phyloP scores from a whole-genome alignment of 2,329 filamentous ascomycete species.

The Paraphaeosphaeria sporulosa region DNA sequence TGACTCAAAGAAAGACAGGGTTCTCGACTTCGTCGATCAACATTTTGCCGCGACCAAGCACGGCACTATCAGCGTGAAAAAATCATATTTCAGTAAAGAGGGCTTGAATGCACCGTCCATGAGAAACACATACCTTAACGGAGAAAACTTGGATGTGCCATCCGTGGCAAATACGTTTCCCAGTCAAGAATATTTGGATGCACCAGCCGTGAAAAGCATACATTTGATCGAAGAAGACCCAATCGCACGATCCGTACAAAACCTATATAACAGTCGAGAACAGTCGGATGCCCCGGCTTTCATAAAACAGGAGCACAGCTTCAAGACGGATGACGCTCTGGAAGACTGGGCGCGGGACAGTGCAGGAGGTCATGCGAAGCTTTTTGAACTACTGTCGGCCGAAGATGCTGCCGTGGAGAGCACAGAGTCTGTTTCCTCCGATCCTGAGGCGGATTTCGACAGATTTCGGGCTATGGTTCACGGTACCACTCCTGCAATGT shows the following conservation, averaged over 20 bases:
- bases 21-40: background rate
- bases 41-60: background rate
- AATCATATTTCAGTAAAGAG: background rate
- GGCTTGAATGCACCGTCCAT: background rate
- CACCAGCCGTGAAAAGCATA: no score
- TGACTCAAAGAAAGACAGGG: background rate
- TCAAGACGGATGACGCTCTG: background rate
- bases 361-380: background rate
- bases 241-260: no score
- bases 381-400: background rate
- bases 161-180: background rate
- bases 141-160: no score
- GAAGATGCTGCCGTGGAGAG: background rate
- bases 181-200: no score
- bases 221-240: no score
- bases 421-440: background rate
- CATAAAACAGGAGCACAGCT: background rate
- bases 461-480: constrained; percentile 12
- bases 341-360: background rate
- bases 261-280: background rate
- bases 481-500: background rate
- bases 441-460: constrained; percentile 17
- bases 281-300: background rate
- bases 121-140: background rate
- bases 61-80: background rate